A percentile compares a stretch with the other conserved stretches of the same genome.
Evolutionary conservation across 176 grass and related monocot species (phyloP).

Genomic region (Cymbopogon citratus): DNA sequence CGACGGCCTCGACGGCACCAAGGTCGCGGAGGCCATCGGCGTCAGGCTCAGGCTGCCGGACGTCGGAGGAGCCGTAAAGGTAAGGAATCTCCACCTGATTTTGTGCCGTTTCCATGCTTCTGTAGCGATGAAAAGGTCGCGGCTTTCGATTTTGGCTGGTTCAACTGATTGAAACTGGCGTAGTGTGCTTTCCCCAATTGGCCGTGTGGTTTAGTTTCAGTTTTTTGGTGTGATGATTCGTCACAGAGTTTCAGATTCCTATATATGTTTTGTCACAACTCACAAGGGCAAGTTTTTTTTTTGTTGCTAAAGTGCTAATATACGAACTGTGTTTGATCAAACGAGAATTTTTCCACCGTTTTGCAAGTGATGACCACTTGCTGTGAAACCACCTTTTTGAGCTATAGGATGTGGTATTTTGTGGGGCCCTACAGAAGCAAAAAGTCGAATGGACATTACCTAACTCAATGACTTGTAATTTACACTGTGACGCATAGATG

Average conservation of each 20-base stretch:
- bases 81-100: not conserved
- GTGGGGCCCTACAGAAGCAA: not conserved
- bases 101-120: not conserved
- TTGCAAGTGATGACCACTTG: not conserved
- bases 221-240: not conserved
- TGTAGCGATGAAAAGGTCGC: not conserved
- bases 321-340: not conserved
- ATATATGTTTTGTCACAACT: not conserved
- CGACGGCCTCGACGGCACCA: conserved; percentile 32
- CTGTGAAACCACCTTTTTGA: not conserved
- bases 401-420: not conserved
- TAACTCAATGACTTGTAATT: not conserved
- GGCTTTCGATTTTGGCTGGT: not conserved
- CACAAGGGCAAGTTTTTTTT: not conserved
- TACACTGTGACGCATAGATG: not conserved
- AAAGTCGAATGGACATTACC: not conserved
- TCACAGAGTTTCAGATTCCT: not conserved
- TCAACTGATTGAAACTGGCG: not conserved
- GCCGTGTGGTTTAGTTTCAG: not conserved
- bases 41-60: conserved; percentile 39
- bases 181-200: not conserved
- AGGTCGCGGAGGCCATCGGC: conserved; percentile 29
- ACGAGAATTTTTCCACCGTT: not conserved
- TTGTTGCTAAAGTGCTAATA: not conserved
- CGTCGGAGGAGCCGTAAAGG: conserved; percentile 29